Evolutionary conservation across 1,284 basidiomycete species (phyloP).

Genomic region (Trametes polyzona): DNA sequence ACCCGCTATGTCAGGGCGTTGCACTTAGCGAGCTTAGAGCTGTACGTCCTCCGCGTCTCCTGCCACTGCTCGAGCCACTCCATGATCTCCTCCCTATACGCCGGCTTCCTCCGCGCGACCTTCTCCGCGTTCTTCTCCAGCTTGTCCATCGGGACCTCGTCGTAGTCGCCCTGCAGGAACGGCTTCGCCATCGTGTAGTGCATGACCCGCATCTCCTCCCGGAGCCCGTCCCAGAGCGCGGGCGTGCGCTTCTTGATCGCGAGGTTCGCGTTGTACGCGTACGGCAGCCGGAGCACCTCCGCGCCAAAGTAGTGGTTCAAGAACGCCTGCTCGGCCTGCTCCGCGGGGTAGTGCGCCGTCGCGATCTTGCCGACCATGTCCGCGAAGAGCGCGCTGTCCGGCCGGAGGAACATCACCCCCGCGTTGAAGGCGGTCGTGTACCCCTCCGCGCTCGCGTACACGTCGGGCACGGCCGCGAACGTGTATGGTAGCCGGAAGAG

Average conservation of each 20-base stretch:
- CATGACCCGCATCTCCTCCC: constrained; percentile 42
- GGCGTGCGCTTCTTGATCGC: constrained; percentile 44
- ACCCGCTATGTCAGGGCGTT: neutral
- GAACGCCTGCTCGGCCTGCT: constrained; percentile 49
- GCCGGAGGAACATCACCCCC: constrained; percentile 44
- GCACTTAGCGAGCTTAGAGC: constrained; percentile 24
- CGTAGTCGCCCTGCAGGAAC: constrained; percentile 38
- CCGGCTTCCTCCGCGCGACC: constrained; percentile 26
- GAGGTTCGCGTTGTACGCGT: constrained; percentile 50
- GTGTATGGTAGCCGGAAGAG: constrained; percentile 46
- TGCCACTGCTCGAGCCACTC: constrained; percentile 40
- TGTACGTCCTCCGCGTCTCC: constrained; percentile 31
- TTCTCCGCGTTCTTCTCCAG: constrained; percentile 27
- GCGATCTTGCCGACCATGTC: constrained; percentile 43
- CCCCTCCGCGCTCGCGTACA: constrained; percentile 39
- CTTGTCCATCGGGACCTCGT: constrained; percentile 29
- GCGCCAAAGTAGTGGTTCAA: constrained; percentile 48
- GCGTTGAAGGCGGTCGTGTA: constrained; percentile 47
- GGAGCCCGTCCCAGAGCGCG: constrained; percentile 41
- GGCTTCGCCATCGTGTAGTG: constrained; percentile 50
- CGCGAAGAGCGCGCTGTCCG: constrained; percentile 37
- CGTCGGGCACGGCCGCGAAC: constrained; percentile 49
- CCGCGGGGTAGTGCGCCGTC: constrained; percentile 38
- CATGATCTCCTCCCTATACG: constrained; percentile 35
- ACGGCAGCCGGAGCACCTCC: constrained; percentile 43